A percentile compares a stretch with the other conserved stretches of the same genome.
These are phyloP conservation scores for Colletotrichum sansevieriae DNA, from an alignment of 2,329 filamentous ascomycete species.

Conservation along the genomic window DNA sequence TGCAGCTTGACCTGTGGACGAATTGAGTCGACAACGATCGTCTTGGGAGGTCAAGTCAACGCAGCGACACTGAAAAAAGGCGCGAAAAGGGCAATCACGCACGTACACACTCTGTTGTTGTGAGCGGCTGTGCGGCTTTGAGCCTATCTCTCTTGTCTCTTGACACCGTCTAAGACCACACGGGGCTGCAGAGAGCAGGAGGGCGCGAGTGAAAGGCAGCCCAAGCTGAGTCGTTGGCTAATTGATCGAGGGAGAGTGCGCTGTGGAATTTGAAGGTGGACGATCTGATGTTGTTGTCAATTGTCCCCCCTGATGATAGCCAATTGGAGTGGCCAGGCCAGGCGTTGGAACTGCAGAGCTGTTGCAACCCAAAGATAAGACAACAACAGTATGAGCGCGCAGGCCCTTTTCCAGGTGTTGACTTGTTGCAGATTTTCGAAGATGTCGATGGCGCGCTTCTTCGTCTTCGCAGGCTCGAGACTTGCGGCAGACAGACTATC, in stretches of 20 bases:
- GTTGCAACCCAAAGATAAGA: slow-evolving; percentile 10
- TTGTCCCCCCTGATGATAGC: slow-evolving; percentile 19
- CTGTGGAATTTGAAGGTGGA: slow-evolving; percentile 19
- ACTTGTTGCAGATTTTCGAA: slow-evolving; percentile 13
- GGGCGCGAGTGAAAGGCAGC: slow-evolving; percentile 16
- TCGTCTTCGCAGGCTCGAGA: slow-evolving; percentile 25
- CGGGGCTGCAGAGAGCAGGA: slow-evolving; percentile 22
- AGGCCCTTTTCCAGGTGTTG: slow-evolving; percentile 27
- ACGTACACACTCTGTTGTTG: slow-evolving; percentile 28
- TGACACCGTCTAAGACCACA: slow-evolving; percentile 31
- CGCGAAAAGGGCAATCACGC: slow-evolving; percentile 35
- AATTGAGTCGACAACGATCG: slow-evolving; percentile 27
- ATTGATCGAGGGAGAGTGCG: slow-evolving; percentile 24
- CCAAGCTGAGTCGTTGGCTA: slow-evolving; percentile 22
- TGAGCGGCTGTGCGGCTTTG: slow-evolving; percentile 38
- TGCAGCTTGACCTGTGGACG: slow-evolving; percentile 23
- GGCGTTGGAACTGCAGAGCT: slow-evolving; percentile 7
- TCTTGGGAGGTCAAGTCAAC: slow-evolving; percentile 32
- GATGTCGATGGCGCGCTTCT: slow-evolving; percentile 32
- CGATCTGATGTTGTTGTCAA: slow-evolving; percentile 19
- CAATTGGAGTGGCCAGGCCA: slow-evolving; percentile 23
- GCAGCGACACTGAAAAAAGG: slow-evolving; percentile 28
- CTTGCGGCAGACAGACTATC: slow-evolving; percentile 35
- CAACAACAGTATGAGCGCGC: slow-evolving; percentile 22
- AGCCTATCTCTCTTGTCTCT: slow-evolving; percentile 30